Base-by-base conservation (phyloP, 805 yeast genomes). In the Wickerhamiella slavikovae region DNA sequence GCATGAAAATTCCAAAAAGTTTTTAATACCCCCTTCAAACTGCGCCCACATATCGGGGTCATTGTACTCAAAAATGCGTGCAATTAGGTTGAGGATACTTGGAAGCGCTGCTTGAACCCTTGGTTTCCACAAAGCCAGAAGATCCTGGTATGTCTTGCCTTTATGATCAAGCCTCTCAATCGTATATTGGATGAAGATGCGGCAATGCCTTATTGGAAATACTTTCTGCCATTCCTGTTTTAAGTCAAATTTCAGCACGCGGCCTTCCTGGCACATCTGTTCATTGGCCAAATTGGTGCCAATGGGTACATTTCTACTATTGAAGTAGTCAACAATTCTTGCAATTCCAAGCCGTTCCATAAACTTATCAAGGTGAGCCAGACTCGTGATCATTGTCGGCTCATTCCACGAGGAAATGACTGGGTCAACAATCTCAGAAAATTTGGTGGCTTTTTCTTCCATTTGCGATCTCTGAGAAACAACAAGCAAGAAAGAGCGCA, bases 311-410 rank as follows among this genome's bases (percentile, higher is more conserved):
- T 78, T 77, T 39, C 96, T 60, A 5, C 67, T 64, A 36, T 73
- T 71, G 52, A 91, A 89, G 47, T 89, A 89, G 35, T 75, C 75
- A 0, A 95, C 93, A 44, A 89, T 91, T 47, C 71, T 71, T 3
- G 82, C 96, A 32, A 89, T 79, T 2, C 98, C 98, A 29, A 91
- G 64, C 42, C 95, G 65, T 52, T 83, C 96, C 96, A 89, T 85
- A 42, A 89, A 89, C 96, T 96, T 89, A 36, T 80, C 93, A 26
- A 91, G 60, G 45, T 85, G 92, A 44, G 72, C 58, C 17, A 89
- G 56, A 0, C 95, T 95, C 45, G 80, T 80, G 37, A 79, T 82
- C 0, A 95, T 85, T 8, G 68, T 71, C 14, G 82, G 85, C 27
- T 83, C 82, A 1, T 85, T 72, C 99, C 99, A 89, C 0, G 93